Conservation (phyloP, 176 grass and related monocot genomes). For the Thinopyrum elongatum region DNA sequence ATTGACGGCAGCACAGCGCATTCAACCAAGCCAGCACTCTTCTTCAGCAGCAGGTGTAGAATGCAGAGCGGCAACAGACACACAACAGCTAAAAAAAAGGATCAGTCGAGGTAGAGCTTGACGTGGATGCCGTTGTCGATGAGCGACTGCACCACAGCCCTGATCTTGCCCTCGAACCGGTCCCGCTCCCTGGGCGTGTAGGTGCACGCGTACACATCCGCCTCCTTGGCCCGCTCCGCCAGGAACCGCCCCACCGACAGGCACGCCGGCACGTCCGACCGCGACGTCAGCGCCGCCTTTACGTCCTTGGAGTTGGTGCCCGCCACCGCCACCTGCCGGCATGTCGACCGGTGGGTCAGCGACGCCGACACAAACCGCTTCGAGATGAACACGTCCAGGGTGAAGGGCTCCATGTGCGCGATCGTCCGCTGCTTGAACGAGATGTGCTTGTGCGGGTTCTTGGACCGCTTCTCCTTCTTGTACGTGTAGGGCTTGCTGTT, state of each 20-base stretch:
- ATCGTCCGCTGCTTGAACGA: slow-evolving; percentile 93
- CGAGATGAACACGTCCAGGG: slow-evolving; percentile 83
- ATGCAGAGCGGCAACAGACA: not conserved
- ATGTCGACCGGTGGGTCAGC: slow-evolving; percentile 75
- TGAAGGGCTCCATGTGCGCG: slow-evolving; percentile 91
- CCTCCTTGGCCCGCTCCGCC: slow-evolving; percentile 79
- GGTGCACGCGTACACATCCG: slow-evolving; percentile 82
- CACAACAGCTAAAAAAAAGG: not conserved
- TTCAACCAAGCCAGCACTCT: not conserved
- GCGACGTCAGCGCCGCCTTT: slow-evolving; percentile 59
- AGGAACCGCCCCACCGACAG: slow-evolving; percentile 70
- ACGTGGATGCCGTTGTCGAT: slow-evolving; percentile 87
- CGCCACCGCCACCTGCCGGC: slow-evolving; percentile 81
- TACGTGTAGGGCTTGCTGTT: slow-evolving; percentile 92
- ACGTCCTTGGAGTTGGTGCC: slow-evolving; percentile 93
- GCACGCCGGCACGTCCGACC: slow-evolving; percentile 86
- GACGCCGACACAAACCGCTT: slow-evolving; percentile 91
- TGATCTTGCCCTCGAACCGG: slow-evolving; percentile 89
- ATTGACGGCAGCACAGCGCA: not conserved
- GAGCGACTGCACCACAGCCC: slow-evolving; percentile 80
- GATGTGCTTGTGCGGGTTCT: slow-evolving; percentile 86
- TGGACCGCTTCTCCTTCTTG: slow-evolving; percentile 90
- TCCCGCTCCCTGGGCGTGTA: slow-evolving; percentile 76
- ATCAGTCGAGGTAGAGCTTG: slow-evolving; percentile 86
- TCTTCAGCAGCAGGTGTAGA: not conserved